Evolutionary conservation across 2,329 filamentous ascomycete species (phyloP), one percentile per base, ranked within the genome.

Genomic region (Graphilbum ipis-grandicollis): DNA sequence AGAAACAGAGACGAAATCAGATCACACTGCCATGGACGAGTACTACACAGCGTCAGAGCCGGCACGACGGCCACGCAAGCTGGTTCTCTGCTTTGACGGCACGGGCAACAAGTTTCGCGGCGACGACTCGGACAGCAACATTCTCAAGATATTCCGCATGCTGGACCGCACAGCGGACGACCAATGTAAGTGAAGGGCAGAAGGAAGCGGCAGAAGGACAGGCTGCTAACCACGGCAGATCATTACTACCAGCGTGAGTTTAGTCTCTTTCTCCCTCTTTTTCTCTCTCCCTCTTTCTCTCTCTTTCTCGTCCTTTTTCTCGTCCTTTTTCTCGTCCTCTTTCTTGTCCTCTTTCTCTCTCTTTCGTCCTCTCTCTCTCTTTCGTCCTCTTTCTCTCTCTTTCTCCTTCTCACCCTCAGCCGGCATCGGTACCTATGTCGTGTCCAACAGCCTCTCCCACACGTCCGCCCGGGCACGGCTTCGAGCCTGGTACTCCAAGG

Each of bases 401-500:
- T 29, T n/a, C n/a, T n/a, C 8, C 13, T 31, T 32, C 26, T 31
- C 4, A 7, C 8, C 12, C 9, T 12, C 39, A 71, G 66, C 72
- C 12, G 77, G 78, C 9, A 83, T 84, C 43, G 79, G 79, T 13
- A 83, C 79, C 0, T 84, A 83, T 46, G 66, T 80, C 22, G 63
- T 75, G 2, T 71, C 72, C 0, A 65, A 59, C 10, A 69, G 65
- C 9, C 57, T 78, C 31, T 68, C 66, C 1, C 68, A 71, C 44
- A 77, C 68, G 0, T 64, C 70, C 10, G 47, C 62, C 0, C 51
- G 64, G 18, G 67, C 71, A 7, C 66, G 71, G 13, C 47, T 80
- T 39, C 67, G 66, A 42, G 76, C 72, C 9, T 80, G 74, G 71
- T 79, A 76, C 48, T 56, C 65, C 31, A 81, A 82, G 46, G 74